Conservation (phyloP, 164 flowering plant genomes). For the Litsea cubeba region DNA sequence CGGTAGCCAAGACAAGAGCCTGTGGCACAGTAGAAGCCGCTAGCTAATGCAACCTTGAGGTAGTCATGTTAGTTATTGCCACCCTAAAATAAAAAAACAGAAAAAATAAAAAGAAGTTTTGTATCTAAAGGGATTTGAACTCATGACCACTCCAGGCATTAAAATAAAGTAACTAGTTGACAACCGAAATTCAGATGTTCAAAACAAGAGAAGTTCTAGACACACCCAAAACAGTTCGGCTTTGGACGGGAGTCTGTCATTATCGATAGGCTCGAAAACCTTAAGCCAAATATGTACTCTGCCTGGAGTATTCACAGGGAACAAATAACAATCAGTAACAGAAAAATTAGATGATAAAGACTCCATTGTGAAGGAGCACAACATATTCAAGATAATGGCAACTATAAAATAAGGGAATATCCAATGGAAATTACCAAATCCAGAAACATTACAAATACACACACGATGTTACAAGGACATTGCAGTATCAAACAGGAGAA, state of each 20-base stretch:
- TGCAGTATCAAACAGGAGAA: neutral
- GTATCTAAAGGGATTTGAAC: neutral
- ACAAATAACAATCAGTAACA: neutral
- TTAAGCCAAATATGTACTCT: constrained; percentile 47
- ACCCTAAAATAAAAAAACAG: too few species aligned
- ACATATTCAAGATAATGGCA: neutral
- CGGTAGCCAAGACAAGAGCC: too few species aligned
- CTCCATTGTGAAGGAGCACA: neutral
- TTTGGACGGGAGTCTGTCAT: constrained; percentile 27
- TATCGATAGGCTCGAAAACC: constrained; percentile 64
- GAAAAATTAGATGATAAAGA: constrained; percentile 1
- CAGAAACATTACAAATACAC: too few species aligned
- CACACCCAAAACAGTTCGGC: constrained; percentile 58
- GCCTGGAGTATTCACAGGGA: constrained; percentile 38
- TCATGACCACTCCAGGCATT: neutral
- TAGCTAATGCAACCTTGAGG: too few species aligned
- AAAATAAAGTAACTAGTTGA: too few species aligned
- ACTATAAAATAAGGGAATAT: constrained; percentile 2
- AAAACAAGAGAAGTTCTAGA: constrained; percentile 7
- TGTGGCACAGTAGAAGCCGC: too few species aligned
- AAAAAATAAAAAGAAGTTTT: too few species aligned
- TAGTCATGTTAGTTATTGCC: too few species aligned
- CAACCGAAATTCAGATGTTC: neutral
- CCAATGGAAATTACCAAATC: neutral
- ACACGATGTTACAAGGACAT: neutral